Evolutionary conservation across 2,329 filamentous ascomycete species (phyloP), one percentile per base, ranked within the genome.

Genomic region (Tricladium varicosporioides): DNA sequence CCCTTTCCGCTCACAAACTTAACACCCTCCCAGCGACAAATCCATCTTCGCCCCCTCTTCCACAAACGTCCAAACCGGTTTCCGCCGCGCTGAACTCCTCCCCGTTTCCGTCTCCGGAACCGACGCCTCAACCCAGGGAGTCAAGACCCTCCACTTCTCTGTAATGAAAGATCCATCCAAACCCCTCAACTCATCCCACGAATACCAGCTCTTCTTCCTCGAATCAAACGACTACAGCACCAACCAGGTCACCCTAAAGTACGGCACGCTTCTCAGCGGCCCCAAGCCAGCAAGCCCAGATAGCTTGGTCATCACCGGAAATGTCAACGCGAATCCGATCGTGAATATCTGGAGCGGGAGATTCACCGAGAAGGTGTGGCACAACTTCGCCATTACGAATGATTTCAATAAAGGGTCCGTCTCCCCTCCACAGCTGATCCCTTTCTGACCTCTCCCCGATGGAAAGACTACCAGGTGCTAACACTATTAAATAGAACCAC

Each of bases 91-190:
- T 1, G 83, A 84, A 58, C 75, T 85, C 52, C 76, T 83, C 53
- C 74, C 78, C 8, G 70, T 74, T 63, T 73, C 78, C 73, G 77
- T 80, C 72, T 72, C 70, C 15, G 74, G 80, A 52, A 76, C 76
- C 46, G 82, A 83, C 53, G 62, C 72, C 18, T 80, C 78, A 22
- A 80, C 76, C 42, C 68, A 69, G 31, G 82, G 82, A 19, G 70
- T 84, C 57, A 85, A 85, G 72, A 85, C 83, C 1, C 74, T 86
- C 48, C 84, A 87, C 71, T 86, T 82, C 70, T 82, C 79, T 63
- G 66, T 86, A 27, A 75, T 76, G 69, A 79, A 80, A 65, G 82
- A 85, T 61, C 57, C 70, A 2, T 65, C 72, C 43, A 73, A 80
- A 10, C 77, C 78, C 5, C 18, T 54, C 8, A 54, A 54, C 52